Evolutionary conservation across 768 basidiomycete genomes (phyloP), one percentile per base, ranked within the genome.

Genomic region (Fomitopsis serialis): DNA sequence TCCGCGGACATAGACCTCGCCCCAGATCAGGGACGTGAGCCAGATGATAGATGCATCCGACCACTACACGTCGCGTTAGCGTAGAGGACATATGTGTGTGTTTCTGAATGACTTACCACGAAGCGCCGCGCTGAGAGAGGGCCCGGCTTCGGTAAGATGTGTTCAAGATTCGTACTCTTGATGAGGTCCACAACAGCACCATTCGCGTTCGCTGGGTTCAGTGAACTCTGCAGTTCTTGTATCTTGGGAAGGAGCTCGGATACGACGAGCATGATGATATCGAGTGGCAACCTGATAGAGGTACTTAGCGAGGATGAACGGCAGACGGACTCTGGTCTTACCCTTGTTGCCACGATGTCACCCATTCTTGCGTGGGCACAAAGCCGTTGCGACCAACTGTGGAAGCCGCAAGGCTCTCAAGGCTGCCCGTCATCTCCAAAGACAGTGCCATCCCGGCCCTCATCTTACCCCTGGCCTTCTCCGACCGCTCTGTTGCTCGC

Each of bases 281-380:
- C 94, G 37, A 98, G 77, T 9, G 96, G 95, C 27, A 98, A 76
- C 11, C 92, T 95, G 57, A 19, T 19, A 23, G 17, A 19, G 36
- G 24, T 49, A 0, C 24, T 36, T 10, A 50, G 35, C 27, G 24
- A 49, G 46, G n/a, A 4, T 24, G 36, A 19, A 25, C 10, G 10
- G 5, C 11, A 1, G n/a, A 1, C 1, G 27, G 24, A 15, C 40
- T 10, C 21, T 34, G 17, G 29, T 64, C 76, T 65, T 59, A 92
- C 92, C 95, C 95, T 78, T 95, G 92, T 61, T 96, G 91, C 96
- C 96, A 98, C 2, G 94, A 94, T 21, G 89, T 81, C 3, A 93
- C 93, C 96, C 97, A 99, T 81, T 93, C 92, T 66, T 97, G 92
- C 2, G 93, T 97, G 11, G 97, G 94, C 8, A 95, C 76, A 69